These are phyloP conservation scores for Yarrowia sp. DNA, from an alignment of 805 yeast genomes.

Conservation along the genomic window DNA sequence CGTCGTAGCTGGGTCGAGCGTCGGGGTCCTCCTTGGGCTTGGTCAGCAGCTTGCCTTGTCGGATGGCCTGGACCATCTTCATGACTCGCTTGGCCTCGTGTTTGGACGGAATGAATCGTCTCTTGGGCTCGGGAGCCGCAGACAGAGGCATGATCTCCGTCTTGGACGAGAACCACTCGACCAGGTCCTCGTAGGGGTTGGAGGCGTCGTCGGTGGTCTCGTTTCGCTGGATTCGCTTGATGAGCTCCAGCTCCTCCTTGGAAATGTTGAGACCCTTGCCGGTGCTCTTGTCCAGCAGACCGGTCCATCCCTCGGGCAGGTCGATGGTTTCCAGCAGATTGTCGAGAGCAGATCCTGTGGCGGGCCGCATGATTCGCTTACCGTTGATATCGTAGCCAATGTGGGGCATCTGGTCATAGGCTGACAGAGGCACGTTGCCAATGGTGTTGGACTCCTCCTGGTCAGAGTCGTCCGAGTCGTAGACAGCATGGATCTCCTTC, in stretches of 20 bases:
- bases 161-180: constrained; percentile 93
- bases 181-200: constrained; percentile 90
- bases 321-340: constrained; percentile 88
- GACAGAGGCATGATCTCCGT: constrained; percentile 88
- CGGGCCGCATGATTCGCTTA: constrained; percentile 98
- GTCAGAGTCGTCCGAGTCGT: constrained; percentile 93
- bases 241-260: constrained; percentile 86
- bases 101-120: constrained; percentile 95
- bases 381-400: constrained; percentile 97
- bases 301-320: constrained; percentile 98
- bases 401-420: constrained; percentile 97
- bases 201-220: constrained; percentile 79
- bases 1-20: constrained; percentile 66
- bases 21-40: constrained; percentile 64
- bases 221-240: constrained; percentile 82
- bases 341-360: constrained; percentile 93
- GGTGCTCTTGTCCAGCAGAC: constrained; percentile 86
- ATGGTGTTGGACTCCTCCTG: constrained; percentile 81
- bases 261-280: constrained; percentile 84
- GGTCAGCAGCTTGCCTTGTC: constrained; percentile 93
- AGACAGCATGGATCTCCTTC: constrained; percentile 94
- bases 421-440: constrained; percentile 90
- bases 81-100: constrained; percentile 95
- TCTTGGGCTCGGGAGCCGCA: constrained; percentile 95
- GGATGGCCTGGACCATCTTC: constrained; percentile 95